Evolutionary conservation across 257 asterid species (phyloP), one percentile per base, ranked within the genome.

Genomic region (Catharanthus roseus): DNA sequence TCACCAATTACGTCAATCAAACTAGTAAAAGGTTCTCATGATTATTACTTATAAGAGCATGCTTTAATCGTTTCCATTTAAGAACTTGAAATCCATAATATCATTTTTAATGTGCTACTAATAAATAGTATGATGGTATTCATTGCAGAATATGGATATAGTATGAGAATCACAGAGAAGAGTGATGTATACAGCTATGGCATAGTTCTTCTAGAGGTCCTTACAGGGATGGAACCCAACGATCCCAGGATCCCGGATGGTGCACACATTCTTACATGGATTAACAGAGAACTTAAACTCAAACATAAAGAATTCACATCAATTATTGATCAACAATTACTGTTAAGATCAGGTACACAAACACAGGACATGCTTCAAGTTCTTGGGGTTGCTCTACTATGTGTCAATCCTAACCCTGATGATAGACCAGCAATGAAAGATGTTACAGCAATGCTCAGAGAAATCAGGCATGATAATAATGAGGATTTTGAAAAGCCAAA

Each of bases 381-480:
- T 6, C 83, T 89, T 38, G 96, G 93, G 44, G 87, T 89, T 73
- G 92, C 96, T 77, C 74, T 89, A 70, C 89, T 87, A 1, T 84
- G 93, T 69, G 89, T 87, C 71, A 89, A 77, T 68, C 73, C 81
- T 1, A 47, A 69, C 36, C 93, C 91, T 0, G 85, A 87, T 26
- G 93, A 89, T 70, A 82, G 96, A 44, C 93, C 96, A 13, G 79
- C 91, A 66, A 89, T 89, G 93, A 89, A 85, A 84, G 93, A 89
- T 70, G 93, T 89, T 24, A 77, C 83, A 39, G 91, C 91, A 61
- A 87, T 89, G 91, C 85, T 89, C 55, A 83, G 73, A 78, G 96
- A 84, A 70, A 85, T 85, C 80, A 84, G 81, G 73, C 88, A 89
- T 1, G 89, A 75, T 69, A 78, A 75, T 69, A 78, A 77, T 29